A percentile compares a stretch with the other conserved stretches of the same genome.
phyloP scores from a whole-genome alignment of 192 early-diverging fungal species.

The Podila verticillata region DNA sequence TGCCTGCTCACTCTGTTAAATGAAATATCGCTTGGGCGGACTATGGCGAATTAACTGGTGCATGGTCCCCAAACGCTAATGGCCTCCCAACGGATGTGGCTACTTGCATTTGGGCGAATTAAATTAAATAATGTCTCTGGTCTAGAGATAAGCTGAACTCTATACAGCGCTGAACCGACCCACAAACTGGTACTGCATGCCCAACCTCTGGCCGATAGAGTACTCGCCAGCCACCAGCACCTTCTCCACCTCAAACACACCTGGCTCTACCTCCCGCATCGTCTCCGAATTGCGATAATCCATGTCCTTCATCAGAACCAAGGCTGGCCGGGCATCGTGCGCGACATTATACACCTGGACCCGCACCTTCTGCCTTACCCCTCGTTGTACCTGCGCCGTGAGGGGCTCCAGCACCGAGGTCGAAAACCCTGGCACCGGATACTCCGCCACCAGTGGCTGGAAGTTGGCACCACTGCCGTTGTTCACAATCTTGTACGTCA shows the following conservation, averaged over 20 bases:
- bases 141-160: too few relatives aligned
- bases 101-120: too few relatives aligned
- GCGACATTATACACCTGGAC: conserved; percentile 12
- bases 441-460: conserved; percentile 11
- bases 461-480: conserved; percentile 19
- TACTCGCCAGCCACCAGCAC: conserved; percentile 13
- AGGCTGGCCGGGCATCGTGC: background rate
- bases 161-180: background rate
- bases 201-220: background rate
- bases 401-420: conserved; percentile 30
- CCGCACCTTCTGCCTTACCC: conserved; percentile 11
- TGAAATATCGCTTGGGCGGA: too few relatives aligned
- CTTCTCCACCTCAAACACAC: conserved; percentile 14
- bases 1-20: too few relatives aligned
- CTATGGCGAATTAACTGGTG: too few relatives aligned
- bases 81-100: too few relatives aligned
- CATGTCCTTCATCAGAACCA: background rate
- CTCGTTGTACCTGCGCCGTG: conserved; percentile 9
- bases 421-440: background rate
- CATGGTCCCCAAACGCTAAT: too few relatives aligned
- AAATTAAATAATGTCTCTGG: too few relatives aligned
- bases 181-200: background rate
- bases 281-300: background rate
- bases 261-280: conserved; percentile 10
- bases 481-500: conserved; percentile 27